These are phyloP conservation scores for Fusarium concolor DNA, from an alignment of 2,329 filamentous ascomycete genomes.

Conservation along the genomic window DNA sequence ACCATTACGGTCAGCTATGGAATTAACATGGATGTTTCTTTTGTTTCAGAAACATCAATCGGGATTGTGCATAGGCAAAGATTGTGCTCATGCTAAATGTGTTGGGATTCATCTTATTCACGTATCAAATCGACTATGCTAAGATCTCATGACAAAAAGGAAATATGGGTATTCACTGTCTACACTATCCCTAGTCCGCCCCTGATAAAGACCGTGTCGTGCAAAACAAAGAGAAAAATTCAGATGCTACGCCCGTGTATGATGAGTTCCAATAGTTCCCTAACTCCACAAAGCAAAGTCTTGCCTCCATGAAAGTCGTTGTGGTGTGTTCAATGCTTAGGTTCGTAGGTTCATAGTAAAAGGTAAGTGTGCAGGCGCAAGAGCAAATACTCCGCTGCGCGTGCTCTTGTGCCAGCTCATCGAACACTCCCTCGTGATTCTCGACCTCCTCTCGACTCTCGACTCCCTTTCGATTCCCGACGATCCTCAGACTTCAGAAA, in stretches of 20 bases:
- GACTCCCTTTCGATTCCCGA: constrained; percentile 32
- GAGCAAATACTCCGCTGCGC: constrained; percentile 19
- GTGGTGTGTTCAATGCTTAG: constrained; percentile 31
- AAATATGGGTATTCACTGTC: constrained; percentile 50
- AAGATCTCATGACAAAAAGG: constrained; percentile 33
- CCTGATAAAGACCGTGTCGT: constrained; percentile 35
- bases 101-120: constrained; percentile 3
- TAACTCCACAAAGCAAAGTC: constrained; percentile 45
- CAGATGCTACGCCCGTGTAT: constrained; percentile 42
- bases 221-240: constrained; percentile 32
- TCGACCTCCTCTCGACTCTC: constrained; percentile 27
- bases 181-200: constrained; percentile 45
- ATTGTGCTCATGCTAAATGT: neutral
- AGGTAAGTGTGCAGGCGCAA: constrained; percentile 12
- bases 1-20: constrained; percentile 31
- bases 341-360: constrained; percentile 31
- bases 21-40: constrained; percentile 34
- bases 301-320: constrained; percentile 36
- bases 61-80: neutral
- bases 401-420: constrained; percentile 18
- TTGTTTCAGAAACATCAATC: constrained; percentile 17
- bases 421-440: constrained; percentile 38
- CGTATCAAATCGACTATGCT: constrained; percentile 12
- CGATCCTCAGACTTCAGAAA: constrained; percentile 60
- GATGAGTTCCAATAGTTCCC: constrained; percentile 33